A percentile compares a stretch with the other conserved stretches of the same genome.
Conservation (phyloP, 306 rosid species). For the Calophaca sinica region DNA sequence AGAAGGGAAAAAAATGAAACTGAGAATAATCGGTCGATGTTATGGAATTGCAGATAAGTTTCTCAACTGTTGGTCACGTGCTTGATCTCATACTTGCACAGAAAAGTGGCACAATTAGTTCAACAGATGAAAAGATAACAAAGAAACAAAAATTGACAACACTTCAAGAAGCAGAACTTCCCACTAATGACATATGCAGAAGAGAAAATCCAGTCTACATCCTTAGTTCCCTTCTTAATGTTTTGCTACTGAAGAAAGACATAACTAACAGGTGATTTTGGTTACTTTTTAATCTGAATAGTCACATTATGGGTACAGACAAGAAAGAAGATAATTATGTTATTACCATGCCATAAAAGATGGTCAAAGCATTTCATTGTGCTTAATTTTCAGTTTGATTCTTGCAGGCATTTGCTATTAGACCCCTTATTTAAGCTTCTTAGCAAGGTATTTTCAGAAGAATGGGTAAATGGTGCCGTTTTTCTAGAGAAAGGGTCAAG, state of each 20-base stretch:
- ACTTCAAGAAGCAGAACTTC: slow-evolving; percentile 47
- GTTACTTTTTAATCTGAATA: slow-evolving; percentile 32
- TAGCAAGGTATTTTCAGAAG: slow-evolving; percentile 59
- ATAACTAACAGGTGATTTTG: slow-evolving; percentile 65
- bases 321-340: neutral
- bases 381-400: slow-evolving; percentile 44
- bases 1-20: slow-evolving; percentile 5
- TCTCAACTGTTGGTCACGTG: slow-evolving; percentile 57
- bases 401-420: slow-evolving; percentile 72
- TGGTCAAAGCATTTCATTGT: slow-evolving; percentile 27
- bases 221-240: slow-evolving; percentile 80
- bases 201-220: slow-evolving; percentile 56
- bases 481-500: slow-evolving; percentile 44
- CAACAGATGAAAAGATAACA: slow-evolving; percentile 56
- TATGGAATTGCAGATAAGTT: slow-evolving; percentile 65
- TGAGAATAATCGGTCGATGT: slow-evolving; percentile 40
- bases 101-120: slow-evolving; percentile 42
- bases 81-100: slow-evolving; percentile 60
- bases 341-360: neutral
- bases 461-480: slow-evolving; percentile 56
- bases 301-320: slow-evolving; percentile 9
- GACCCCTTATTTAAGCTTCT: slow-evolving; percentile 75
- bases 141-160: slow-evolving; percentile 68
- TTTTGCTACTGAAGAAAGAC: slow-evolving; percentile 82
- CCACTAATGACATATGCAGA: slow-evolving; percentile 47